Percentiles rank a stretch among this genome's conserved stretches.
Evolutionary conservation across 2,329 filamentous ascomycete species (phyloP).

Genomic region (Cercospora janseana): DNA sequence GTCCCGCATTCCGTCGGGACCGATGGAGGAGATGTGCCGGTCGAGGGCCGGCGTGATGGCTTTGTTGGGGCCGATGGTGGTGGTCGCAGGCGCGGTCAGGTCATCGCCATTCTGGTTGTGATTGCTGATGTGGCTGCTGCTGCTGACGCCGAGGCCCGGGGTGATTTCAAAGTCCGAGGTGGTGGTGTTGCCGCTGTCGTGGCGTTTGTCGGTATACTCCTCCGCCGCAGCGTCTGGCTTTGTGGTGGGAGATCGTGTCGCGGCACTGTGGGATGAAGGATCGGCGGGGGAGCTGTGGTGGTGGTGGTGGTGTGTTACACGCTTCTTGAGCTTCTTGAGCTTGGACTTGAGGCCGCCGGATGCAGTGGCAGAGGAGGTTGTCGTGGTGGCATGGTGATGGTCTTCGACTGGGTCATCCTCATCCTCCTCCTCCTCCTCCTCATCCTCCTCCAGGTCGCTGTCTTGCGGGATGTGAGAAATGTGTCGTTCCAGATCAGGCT

Average conservation of each 20-base stretch:
- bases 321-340: conserved; percentile 16
- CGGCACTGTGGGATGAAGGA: not conserved
- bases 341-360: conserved; percentile 6
- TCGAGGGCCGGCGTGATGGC: conserved; percentile 12
- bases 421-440: not conserved
- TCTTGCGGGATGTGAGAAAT: conserved; percentile 19
- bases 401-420: no score
- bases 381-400: no score
- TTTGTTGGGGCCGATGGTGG: conserved; percentile 5
- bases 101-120: not conserved
- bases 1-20: conserved; percentile 10
- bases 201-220: conserved; percentile 1
- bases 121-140: not conserved
- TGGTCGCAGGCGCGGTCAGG: no score
- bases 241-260: not conserved
- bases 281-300: not conserved
- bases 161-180: conserved; percentile 15
- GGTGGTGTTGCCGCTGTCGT: conserved; percentile 11
- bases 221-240: not conserved
- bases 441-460: conserved; percentile 11
- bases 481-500: conserved; percentile 17
- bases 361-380: not conserved
- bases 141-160: conserved; percentile 4
- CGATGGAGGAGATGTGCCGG: conserved; percentile 17
- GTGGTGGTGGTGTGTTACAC: conserved; percentile 8